These are phyloP conservation scores for Capsella bursapastoris DNA, from an alignment of 345 rosid genomes.

Conservation along the genomic window DNA sequence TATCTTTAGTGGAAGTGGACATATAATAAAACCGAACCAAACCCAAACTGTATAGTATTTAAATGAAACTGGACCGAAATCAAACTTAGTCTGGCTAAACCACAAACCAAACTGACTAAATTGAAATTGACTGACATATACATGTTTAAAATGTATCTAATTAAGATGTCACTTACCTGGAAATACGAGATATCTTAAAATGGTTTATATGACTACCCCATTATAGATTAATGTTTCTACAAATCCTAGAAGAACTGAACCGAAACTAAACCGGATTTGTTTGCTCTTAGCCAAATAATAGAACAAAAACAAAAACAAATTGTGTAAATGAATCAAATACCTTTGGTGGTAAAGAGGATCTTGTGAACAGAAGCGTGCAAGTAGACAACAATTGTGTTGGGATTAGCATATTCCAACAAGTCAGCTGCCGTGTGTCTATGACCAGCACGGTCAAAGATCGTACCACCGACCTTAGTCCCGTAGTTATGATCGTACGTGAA, in stretches of 20 bases:
- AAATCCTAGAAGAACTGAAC: too few species aligned
- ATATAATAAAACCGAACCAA: conserved; percentile 1
- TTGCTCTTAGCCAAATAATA: neutral
- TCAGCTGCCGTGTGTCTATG: conserved; percentile 86
- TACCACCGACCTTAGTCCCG: conserved; percentile 82
- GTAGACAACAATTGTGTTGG: conserved; percentile 50
- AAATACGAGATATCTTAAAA: too few species aligned
- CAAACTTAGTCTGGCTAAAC: neutral
- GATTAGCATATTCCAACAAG: conserved; percentile 70
- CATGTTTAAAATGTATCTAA: neutral
- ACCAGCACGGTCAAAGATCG: conserved; percentile 67
- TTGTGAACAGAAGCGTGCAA: conserved; percentile 72
- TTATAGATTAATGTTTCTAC: too few species aligned
- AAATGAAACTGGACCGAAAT: neutral
- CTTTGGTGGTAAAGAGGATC: conserved; percentile 56
- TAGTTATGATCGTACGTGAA: conserved; percentile 69
- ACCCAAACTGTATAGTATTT: neutral
- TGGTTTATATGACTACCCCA: too few species aligned
- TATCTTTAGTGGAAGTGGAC: neutral
- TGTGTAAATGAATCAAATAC: conserved; percentile 36
- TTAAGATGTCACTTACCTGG: too few species aligned
- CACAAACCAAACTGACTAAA: neutral
- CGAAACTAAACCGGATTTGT: neutral
- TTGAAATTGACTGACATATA: neutral
- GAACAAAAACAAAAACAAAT: neutral